Base-by-base conservation (phyloP, 2,329 filamentous ascomycete species). In the Aspergillus ochraceus region DNA sequence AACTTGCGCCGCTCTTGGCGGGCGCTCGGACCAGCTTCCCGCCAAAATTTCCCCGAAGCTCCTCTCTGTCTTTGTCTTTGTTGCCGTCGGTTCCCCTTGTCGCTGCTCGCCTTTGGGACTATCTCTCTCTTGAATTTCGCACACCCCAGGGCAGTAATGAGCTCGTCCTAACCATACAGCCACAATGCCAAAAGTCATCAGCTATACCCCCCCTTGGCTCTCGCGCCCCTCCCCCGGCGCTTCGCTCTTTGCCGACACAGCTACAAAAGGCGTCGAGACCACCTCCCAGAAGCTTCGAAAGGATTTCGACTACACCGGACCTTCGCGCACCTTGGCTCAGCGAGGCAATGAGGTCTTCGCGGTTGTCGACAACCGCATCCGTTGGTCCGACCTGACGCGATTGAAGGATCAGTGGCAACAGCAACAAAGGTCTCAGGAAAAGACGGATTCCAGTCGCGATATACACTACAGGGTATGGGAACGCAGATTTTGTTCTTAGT, bases 271-370 rank as follows among this genome's bases (percentile, higher is more conserved):
- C 62, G 65, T 70, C 50, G 67, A 65, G 54, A 62, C 64, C 62
- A 51, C 61, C n/a, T 64, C 68, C 64, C 55, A 73, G 1, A 19
- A 67, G n/a, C 32, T 49, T 20, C 32, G 46, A 3, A 58, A 61
- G 46, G 52, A 67, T 22, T 20, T 57, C 4, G 52, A 60, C 14
- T 72, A 72, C 30, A 63, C 64, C n/a, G 76, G 81, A 2, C 77
- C 85, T 1, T 76, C 73, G 20, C 80, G 79, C 64, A 92, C 88
- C 0, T 88, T 98, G 68, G 93, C 92, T 10, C 87, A 86, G 53
- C 84, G 94, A 60, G 92, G 90, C 17, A 92, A 90, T 1, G 93
- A 99, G 70, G 81, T 98, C 10, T 98, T 98, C 72, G 88, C 92
- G 12, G 93, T 92, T 20, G 88, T 90, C 46, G 93, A 93, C 52